Base-by-base conservation (phyloP, 768 basidiomycete genomes). In the Psilocybe sp. region DNA sequence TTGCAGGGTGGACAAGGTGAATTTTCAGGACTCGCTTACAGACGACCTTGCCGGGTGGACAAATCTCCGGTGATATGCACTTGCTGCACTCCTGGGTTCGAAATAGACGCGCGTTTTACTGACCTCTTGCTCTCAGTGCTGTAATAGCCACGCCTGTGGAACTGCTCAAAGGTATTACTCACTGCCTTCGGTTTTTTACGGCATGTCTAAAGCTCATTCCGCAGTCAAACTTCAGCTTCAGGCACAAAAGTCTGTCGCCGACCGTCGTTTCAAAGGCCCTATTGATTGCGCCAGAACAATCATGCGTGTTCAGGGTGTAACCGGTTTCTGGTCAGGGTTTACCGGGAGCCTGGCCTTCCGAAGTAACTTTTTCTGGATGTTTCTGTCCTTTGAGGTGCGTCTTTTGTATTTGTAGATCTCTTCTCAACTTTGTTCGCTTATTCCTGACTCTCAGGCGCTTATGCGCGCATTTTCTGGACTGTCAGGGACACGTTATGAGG, bases 281-380 rank as follows among this genome's bases (percentile, higher is more conserved):
- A 78, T 85, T 55, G 84, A 86, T 64, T 85, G 82, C 58, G 77
- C 79, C 2, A 72, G 79, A 32, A 79, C 89, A 62, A 77, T 91
- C 37, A 66, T 86, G 15, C 72, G 71, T 7, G 67, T 73, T 10
- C 83, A 87, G 60, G 90, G 91, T 12, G 43, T 80, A 7, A 49
- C 64, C 14, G 89, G 89, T 6, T 69, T 92, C 53, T 92, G 85
- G 83, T 80, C 81, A 57, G 90, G 89, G 46, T 77, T 92, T 53
- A 79, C 81, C 0, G 87, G 85, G 1, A 87, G 85, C 54, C 71
- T 90, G 23, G 76, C 81, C 5, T 89, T 86, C 64, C 70, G 90
- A 43, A 79, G 79, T 50, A 86, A 84, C 68, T 90, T 91, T 66
- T 79, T 85, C 52, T 87, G 81, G 78, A 85, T 90, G 82, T 92